Evolutionary conservation across 495 filamentous ascomycete genomes (phyloP).

Genomic region (Aspergillus sparsus): DNA sequence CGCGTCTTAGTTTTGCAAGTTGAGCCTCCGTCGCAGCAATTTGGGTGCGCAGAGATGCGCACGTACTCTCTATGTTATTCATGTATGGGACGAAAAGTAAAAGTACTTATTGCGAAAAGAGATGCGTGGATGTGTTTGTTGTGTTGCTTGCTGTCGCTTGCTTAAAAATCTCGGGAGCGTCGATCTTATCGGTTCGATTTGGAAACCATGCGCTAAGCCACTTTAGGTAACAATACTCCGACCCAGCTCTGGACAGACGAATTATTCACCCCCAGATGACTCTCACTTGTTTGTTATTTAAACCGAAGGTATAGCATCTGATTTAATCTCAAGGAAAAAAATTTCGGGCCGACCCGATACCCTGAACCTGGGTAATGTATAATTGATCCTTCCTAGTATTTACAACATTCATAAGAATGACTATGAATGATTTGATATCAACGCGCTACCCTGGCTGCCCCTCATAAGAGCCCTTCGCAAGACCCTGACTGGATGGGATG

Average conservation of each 20-base stretch:
- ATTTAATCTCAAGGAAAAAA: too few species aligned
- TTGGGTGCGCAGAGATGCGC: slow-evolving; percentile 43
- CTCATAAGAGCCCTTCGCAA: too few species aligned
- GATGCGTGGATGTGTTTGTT: neutral
- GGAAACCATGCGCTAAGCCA: neutral
- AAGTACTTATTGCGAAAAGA: neutral
- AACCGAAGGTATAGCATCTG: too few species aligned
- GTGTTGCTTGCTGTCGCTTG: neutral
- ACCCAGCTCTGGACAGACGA: neutral
- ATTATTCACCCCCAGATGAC: too few species aligned
- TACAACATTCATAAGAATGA: too few species aligned
- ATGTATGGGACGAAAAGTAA: slow-evolving; percentile 6
- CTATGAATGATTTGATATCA: too few species aligned
- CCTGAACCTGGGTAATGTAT: too few species aligned
- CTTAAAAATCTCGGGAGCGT: slow-evolving; percentile 4
- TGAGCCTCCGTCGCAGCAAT: slow-evolving; percentile 43
- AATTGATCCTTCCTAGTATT: too few species aligned
- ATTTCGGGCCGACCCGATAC: too few species aligned
- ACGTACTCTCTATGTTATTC: slow-evolving; percentile 33
- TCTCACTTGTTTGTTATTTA: too few species aligned
- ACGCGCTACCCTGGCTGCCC: too few species aligned
- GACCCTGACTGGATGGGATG: too few species aligned
- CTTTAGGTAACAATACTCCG: neutral
- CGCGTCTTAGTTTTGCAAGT: slow-evolving; percentile 38
- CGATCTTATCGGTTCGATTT: slow-evolving; percentile 18